Percentiles rank a stretch among this genome's conserved stretches.
Conservation (phyloP, 352 stramenopile species). For the Salisapilia sapeloensis region DNA sequence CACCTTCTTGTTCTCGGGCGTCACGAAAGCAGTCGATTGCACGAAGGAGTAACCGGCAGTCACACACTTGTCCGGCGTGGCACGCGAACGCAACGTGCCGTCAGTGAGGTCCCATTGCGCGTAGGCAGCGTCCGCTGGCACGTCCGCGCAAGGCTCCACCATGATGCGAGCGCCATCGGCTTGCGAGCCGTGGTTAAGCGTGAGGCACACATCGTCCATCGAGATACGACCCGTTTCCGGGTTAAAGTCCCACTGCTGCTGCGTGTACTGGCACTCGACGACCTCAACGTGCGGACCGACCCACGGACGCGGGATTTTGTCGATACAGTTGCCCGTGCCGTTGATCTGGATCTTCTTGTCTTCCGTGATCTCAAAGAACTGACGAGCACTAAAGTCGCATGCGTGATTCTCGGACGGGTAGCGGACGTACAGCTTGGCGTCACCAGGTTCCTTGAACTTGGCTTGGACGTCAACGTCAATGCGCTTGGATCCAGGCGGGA, state of each 20-base stretch:
- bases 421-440: slow-evolving; percentile 32
- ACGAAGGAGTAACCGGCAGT: slow-evolving; percentile 65
- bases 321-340: slow-evolving; percentile 39
- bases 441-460: slow-evolving; percentile 30
- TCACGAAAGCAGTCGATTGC: slow-evolving; percentile 50
- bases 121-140: slow-evolving; percentile 11
- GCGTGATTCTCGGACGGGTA: slow-evolving; percentile 40
- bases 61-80: slow-evolving; percentile 39
- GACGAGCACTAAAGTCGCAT: slow-evolving; percentile 51
- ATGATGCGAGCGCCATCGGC: slow-evolving; percentile 29
- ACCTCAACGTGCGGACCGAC: slow-evolving; percentile 38
- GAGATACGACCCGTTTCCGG: slow-evolving; percentile 24
- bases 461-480: slow-evolving; percentile 31
- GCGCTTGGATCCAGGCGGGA: slow-evolving; percentile 52
- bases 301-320: slow-evolving; percentile 24
- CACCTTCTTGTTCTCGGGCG: slow-evolving; percentile 50
- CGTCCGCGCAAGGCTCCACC: slow-evolving; percentile 21
- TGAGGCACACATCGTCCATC: slow-evolving; percentile 45
- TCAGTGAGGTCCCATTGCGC: slow-evolving; percentile 50
- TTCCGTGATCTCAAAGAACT: slow-evolving; percentile 27
- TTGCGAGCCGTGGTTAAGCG: slow-evolving; percentile 44
- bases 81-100: slow-evolving; percentile 27
- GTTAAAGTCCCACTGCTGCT: slow-evolving; percentile 47
- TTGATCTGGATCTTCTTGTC: slow-evolving; percentile 61
- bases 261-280: slow-evolving; percentile 48